Conservation (phyloP, 345 rosid species). For the Arabidopsis arenosa region DNA sequence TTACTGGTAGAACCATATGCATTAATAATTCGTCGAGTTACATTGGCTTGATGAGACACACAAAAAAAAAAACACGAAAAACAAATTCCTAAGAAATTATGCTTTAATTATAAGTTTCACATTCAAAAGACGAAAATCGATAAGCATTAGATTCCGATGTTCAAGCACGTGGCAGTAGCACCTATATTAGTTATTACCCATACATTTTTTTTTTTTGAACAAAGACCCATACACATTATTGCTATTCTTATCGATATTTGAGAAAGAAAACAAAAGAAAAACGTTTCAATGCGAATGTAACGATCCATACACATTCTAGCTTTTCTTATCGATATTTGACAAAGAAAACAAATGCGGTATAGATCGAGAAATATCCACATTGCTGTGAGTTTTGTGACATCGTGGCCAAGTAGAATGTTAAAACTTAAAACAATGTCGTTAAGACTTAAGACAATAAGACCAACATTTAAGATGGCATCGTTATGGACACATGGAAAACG, state of each 20-base stretch:
- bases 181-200: background rate
- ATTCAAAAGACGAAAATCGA: background rate
- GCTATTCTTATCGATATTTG: too few species aligned
- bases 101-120: background rate
- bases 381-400: background rate
- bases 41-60: background rate
- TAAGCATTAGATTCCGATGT: background rate
- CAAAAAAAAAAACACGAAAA: background rate
- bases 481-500: constrained; percentile 2
- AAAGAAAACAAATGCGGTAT: background rate
- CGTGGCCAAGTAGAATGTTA: background rate
- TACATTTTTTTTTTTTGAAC: too few species aligned
- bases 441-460: too few species aligned
- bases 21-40: background rate
- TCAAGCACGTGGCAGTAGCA: background rate
- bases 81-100: background rate
- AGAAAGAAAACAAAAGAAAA: too few species aligned
- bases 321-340: background rate
- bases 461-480: background rate
- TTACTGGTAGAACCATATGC: background rate
- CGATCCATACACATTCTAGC: too few species aligned
- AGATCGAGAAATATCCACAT: background rate
- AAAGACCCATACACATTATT: too few species aligned
- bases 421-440: too few species aligned
- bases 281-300: too few species aligned